phyloP scores from a whole-genome alignment of 2,329 filamentous ascomycete genomes.

The Lasiodiplodia gonubiensis region DNA sequence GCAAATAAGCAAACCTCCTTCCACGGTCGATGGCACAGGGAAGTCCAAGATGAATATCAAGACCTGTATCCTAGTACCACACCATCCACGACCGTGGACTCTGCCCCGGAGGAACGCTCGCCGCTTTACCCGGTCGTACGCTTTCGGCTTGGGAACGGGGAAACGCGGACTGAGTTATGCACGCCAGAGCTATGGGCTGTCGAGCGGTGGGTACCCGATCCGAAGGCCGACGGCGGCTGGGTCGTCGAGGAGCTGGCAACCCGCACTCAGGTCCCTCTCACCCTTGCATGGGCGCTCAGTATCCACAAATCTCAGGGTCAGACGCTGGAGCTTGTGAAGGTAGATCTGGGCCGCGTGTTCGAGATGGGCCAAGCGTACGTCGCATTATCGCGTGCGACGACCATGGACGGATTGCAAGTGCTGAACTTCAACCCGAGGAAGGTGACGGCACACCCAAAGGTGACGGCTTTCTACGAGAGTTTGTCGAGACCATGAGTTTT shows the following conservation, averaged over 20 bases:
- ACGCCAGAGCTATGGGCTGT: neutral
- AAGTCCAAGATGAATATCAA: neutral
- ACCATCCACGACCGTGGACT: neutral
- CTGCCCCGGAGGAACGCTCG: neutral
- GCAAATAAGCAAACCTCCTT: slow-evolving; percentile 22
- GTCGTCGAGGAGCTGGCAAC: slow-evolving; percentile 48
- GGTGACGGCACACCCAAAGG: slow-evolving; percentile 6
- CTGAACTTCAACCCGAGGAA: slow-evolving; percentile 4
- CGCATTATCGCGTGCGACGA: slow-evolving; percentile 42
- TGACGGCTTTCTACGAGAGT: slow-evolving; percentile 7
- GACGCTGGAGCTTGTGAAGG: slow-evolving; percentile 64
- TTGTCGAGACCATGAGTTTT: neutral
- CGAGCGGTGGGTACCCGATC: neutral
- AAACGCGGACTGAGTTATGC: neutral
- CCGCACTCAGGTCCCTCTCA: slow-evolving; percentile 67
- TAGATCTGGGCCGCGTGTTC: slow-evolving; percentile 60
- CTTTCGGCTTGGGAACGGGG: neutral
- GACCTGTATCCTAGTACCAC: neutral
- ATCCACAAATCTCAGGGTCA: slow-evolving; percentile 68
- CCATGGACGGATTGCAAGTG: slow-evolving; percentile 18
- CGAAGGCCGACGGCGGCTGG: neutral
- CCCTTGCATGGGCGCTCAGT: slow-evolving; percentile 66
- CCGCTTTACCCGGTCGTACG: slow-evolving; percentile 32
- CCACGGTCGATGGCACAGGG: neutral
- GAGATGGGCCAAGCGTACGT: slow-evolving; percentile 67